phyloP scores from a whole-genome alignment of 352 stramenopile species.

The Halophytophthora batemanensis region DNA sequence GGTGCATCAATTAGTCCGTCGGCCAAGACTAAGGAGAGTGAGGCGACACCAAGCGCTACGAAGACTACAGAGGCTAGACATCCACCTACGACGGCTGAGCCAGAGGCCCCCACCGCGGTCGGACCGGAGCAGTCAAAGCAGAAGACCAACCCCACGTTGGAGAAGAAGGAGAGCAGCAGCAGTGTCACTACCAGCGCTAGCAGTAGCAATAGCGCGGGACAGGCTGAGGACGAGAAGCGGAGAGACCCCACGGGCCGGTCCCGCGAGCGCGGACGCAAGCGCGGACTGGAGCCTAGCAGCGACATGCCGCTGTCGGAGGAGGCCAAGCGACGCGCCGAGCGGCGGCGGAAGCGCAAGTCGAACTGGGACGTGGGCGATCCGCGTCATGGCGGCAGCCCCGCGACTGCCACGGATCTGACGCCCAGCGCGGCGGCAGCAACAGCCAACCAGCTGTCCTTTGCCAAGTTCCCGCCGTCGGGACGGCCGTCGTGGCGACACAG shows the following conservation, averaged over 20 bases:
- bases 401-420: constrained; percentile 20
- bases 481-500: constrained; percentile 61
- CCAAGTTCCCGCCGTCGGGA: constrained; percentile 44
- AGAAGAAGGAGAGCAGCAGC: constrained; percentile 27
- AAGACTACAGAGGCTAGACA: constrained; percentile 22
- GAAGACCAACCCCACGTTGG: constrained; percentile 11
- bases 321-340: constrained; percentile 55
- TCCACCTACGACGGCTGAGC: constrained; percentile 12
- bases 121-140: constrained; percentile 15
- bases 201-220: constrained; percentile 7
- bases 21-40: constrained; percentile 44
- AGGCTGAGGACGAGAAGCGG: constrained; percentile 12
- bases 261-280: constrained; percentile 32
- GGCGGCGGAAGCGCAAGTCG: constrained; percentile 63
- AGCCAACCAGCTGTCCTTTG: constrained; percentile 46
- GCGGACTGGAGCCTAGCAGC: constrained; percentile 31
- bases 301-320: constrained; percentile 45
- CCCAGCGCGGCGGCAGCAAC: constrained; percentile 28
- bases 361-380: constrained; percentile 86
- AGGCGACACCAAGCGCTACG: constrained; percentile 24
- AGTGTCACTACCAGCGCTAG: background rate
- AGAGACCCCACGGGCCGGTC: constrained; percentile 13
- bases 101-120: constrained; percentile 8
- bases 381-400: constrained; percentile 34
- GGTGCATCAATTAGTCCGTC: constrained; percentile 51